Percentiles rank a stretch among this genome's conserved stretches.
These are phyloP conservation scores for Paracoccidioides brasiliensis DNA, from an alignment of 2,329 filamentous ascomycete species.

Conservation along the genomic window DNA sequence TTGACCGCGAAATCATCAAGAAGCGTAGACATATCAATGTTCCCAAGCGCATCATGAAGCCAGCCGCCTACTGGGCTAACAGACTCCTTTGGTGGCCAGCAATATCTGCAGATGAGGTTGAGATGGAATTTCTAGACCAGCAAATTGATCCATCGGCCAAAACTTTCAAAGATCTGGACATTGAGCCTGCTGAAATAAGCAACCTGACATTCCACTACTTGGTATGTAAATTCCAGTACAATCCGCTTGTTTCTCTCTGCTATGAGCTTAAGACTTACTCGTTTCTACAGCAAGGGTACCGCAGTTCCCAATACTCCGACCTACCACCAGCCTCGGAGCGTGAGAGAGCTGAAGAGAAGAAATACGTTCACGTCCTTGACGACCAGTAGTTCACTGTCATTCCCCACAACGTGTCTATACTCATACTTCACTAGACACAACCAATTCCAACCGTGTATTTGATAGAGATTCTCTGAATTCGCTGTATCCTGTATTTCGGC, in stretches of 20 bases:
- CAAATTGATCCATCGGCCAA: slow-evolving; percentile 80
- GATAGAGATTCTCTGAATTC: not conserved
- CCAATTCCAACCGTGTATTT: slow-evolving; percentile 16
- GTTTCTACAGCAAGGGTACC: slow-evolving; percentile 62
- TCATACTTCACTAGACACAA: slow-evolving; percentile 27
- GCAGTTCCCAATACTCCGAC: slow-evolving; percentile 80
- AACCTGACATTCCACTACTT: slow-evolving; percentile 88
- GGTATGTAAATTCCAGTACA: slow-evolving; percentile 41
- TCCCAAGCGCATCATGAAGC: slow-evolving; percentile 67
- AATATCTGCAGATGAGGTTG: slow-evolving; percentile 69
- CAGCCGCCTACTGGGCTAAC: slow-evolving; percentile 62
- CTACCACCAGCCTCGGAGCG: slow-evolving; percentile 87
- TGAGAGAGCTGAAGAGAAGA: slow-evolving; percentile 88
- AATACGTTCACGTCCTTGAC: slow-evolving; percentile 89
- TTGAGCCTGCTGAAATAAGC: slow-evolving; percentile 75
- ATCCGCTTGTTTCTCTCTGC: not conserved
- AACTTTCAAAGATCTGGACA: slow-evolving; percentile 87
- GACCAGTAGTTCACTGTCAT: slow-evolving; percentile 49
- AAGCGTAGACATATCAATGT: slow-evolving; percentile 82
- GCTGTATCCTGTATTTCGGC: not conserved
- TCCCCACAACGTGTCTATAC: slow-evolving; percentile 29
- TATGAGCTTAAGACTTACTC: not conserved
- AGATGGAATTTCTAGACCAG: slow-evolving; percentile 88
- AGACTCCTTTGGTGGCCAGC: slow-evolving; percentile 79
- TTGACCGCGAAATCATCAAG: slow-evolving; percentile 88